Percentiles rank a stretch among this genome's conserved stretches.
Conservation (phyloP, 2,329 filamentous ascomycete species). For the Claviceps sp. region DNA sequence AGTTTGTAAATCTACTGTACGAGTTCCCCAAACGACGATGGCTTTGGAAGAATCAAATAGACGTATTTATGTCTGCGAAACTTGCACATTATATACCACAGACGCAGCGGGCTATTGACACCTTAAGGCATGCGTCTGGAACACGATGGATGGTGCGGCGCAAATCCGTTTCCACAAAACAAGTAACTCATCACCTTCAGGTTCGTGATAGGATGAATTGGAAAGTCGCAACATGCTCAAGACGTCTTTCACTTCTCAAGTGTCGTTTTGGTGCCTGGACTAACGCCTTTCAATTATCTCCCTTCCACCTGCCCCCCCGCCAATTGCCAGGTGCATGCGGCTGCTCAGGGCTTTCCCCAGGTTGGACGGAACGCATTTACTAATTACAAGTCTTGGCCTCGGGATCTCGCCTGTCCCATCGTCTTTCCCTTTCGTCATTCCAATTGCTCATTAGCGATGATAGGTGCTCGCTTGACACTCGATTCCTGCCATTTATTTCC, state of each 20-base stretch:
- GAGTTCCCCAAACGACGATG: neutral
- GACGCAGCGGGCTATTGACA: neutral
- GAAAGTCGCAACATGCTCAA: neutral
- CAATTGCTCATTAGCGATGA: neutral
- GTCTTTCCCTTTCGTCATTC: constrained; percentile 3
- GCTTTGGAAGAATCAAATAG: neutral
- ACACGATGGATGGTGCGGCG: neutral
- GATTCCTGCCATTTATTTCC: constrained; percentile 13
- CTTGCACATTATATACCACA: neutral
- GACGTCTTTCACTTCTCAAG: neutral
- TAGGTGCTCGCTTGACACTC: constrained; percentile 6
- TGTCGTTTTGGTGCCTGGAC: neutral
- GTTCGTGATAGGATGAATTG: neutral
- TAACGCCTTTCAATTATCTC: neutral
- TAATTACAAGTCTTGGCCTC: neutral
- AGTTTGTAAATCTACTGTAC: constrained; percentile 1
- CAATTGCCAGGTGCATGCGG: constrained; percentile 4
- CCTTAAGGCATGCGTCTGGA: neutral
- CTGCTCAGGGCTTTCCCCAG: constrained; percentile 4
- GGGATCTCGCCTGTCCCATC: constrained; percentile 3
- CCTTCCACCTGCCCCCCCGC: constrained; percentile 2
- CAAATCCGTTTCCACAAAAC: neutral
- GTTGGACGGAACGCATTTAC: neutral
- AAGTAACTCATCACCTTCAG: neutral
- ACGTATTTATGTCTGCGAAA: neutral